These are phyloP conservation scores for Grosmannia huntii DNA, from an alignment of 2,329 filamentous ascomycete genomes.

Conservation along the genomic window DNA sequence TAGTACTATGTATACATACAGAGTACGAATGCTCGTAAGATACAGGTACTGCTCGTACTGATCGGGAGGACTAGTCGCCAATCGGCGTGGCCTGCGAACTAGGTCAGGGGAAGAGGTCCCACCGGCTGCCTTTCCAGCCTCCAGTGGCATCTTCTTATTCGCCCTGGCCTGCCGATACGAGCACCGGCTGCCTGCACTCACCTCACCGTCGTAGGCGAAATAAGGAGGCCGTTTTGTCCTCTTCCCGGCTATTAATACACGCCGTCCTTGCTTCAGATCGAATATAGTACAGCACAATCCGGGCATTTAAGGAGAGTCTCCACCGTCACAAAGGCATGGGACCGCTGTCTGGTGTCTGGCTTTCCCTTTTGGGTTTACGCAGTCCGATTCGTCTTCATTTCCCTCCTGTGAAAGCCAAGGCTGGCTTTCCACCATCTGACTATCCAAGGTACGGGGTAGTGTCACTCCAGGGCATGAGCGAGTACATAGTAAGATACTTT, in stretches of 20 bases:
- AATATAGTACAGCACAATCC: neutral
- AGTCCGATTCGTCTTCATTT: neutral
- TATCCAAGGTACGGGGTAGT: no score
- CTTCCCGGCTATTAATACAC: neutral
- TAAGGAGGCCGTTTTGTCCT: neutral
- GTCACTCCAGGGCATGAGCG: no score
- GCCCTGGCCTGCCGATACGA: neutral
- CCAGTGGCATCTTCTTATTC: neutral
- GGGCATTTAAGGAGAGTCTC: neutral
- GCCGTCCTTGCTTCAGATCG: neutral
- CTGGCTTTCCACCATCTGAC: neutral
- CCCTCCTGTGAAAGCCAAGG: neutral
- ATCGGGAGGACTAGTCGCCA: neutral
- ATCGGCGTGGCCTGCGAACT: neutral
- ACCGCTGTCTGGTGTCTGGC: neutral
- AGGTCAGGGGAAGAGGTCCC: neutral
- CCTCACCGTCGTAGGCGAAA: neutral
- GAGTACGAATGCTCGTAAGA: neutral
- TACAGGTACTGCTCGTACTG: no score
- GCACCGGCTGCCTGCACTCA: neutral
- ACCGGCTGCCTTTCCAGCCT: neutral
- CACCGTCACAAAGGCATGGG: neutral
- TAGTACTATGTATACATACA: no score
- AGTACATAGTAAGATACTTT: no score
- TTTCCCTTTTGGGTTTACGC: neutral